Conservation (phyloP, 495 filamentous ascomycete species). For the Chaetomium fimeti region DNA sequence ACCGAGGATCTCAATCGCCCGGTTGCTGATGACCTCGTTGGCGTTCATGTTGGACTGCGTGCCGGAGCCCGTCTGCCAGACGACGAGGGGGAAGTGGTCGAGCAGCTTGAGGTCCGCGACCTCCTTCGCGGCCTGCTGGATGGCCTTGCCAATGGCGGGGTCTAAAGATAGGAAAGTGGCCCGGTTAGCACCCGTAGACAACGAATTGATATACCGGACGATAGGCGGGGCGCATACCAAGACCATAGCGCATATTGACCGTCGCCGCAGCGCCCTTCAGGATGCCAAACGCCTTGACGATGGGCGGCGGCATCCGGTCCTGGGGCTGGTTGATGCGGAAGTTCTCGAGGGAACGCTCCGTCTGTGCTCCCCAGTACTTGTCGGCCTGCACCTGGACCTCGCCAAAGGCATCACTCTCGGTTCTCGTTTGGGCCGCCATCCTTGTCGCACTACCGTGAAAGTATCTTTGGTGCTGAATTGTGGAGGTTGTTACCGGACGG, state of each 20-base stretch:
- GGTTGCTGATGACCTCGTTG: slow-evolving; percentile 99
- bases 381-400: slow-evolving; percentile 87
- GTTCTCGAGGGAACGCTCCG: slow-evolving; percentile 93
- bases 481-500: slow-evolving; percentile 17
- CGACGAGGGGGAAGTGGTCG: slow-evolving; percentile 97
- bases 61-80: slow-evolving; percentile 98
- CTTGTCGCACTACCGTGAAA: slow-evolving; percentile 51
- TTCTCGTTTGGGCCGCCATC: slow-evolving; percentile 61
- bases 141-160: slow-evolving; percentile 87
- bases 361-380: slow-evolving; percentile 99
- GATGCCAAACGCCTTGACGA: slow-evolving; percentile 92
- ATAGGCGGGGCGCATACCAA: slow-evolving; percentile 60
- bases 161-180: slow-evolving; percentile 50
- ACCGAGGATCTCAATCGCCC: slow-evolving; percentile 95
- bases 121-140: slow-evolving; percentile 90
- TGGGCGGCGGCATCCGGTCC: slow-evolving; percentile 93
- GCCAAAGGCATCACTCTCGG: slow-evolving; percentile 95
- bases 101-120: slow-evolving; percentile 91
- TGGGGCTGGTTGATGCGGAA: slow-evolving; percentile 99
- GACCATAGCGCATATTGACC: slow-evolving; percentile 93
- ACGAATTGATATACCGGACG: slow-evolving; percentile 6
- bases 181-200: slow-evolving; percentile 22
- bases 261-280: slow-evolving; percentile 94
- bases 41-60: slow-evolving; percentile 99
- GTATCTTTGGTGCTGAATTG: slow-evolving; percentile 34